A percentile compares a stretch with the other conserved stretches of the same genome.
phyloP scores from a whole-genome alignment of 306 rosid genomes.

The Rubus idaeus region DNA sequence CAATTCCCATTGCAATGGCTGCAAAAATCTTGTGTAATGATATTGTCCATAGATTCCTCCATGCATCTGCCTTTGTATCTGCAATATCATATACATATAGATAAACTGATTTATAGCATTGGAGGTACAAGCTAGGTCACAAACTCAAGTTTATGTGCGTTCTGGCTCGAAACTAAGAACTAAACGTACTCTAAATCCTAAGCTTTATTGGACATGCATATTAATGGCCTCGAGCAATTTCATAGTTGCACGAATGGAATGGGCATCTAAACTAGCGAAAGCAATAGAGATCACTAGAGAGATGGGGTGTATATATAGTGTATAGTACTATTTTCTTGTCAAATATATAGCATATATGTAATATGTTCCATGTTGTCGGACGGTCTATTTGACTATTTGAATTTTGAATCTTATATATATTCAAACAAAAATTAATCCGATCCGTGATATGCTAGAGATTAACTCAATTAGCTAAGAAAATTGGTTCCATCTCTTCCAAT shows the following conservation, averaged over 20 bases:
- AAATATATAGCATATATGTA: too few relatives aligned
- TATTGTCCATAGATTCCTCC: conserved; percentile 86
- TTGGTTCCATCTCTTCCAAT: too few relatives aligned
- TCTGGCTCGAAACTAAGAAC: too few relatives aligned
- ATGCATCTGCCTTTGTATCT: conserved; percentile 64
- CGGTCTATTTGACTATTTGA: too few relatives aligned
- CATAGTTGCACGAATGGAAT: neutral
- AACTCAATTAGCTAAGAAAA: too few relatives aligned
- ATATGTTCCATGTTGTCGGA: neutral
- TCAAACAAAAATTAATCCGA: too few relatives aligned
- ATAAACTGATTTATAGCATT: neutral
- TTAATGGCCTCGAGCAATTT: neutral
- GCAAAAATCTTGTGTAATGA: conserved; percentile 83
- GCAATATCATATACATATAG: neutral
- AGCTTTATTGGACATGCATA: too few relatives aligned
- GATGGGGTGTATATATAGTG: neutral
- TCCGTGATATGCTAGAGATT: too few relatives aligned
- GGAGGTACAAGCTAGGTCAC: neutral
- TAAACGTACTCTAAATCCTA: neutral
- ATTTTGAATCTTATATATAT: too few relatives aligned
- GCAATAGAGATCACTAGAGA: neutral
- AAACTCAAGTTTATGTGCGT: too few relatives aligned
- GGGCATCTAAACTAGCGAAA: neutral
- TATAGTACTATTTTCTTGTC: too few relatives aligned
- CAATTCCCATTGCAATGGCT: conserved; percentile 79